Conservation (phyloP, 2,329 filamentous ascomycete species). For the Periconia sp. region DNA sequence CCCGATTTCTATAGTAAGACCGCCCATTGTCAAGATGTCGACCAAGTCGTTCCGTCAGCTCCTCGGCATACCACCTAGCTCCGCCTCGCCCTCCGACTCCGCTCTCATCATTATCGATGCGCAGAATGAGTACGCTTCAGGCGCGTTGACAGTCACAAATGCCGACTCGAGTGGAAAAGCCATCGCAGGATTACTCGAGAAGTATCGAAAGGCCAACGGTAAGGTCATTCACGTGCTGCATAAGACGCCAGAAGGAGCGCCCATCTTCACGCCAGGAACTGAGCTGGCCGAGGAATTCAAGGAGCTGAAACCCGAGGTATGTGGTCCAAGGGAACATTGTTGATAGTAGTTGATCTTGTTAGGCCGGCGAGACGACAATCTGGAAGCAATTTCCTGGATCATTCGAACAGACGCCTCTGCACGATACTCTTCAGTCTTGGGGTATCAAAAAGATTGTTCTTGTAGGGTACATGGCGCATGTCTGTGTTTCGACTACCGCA, state of each 20-base stretch:
- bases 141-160: conserved; percentile 63
- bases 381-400: conserved; percentile 64
- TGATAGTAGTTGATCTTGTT: conserved; percentile 6
- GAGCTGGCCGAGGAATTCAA: conserved; percentile 65
- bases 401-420: conserved; percentile 66
- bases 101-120: conserved; percentile 72
- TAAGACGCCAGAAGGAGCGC: conserved; percentile 64
- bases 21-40: conserved; percentile 9
- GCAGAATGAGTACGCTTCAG: conserved; percentile 71
- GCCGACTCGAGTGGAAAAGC: conserved; percentile 60
- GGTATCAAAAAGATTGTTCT: conserved; percentile 67
- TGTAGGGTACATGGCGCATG: conserved; percentile 69
- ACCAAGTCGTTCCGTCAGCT: conserved; percentile 56
- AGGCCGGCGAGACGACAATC: conserved; percentile 61
- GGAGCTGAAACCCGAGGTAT: conserved; percentile 58
- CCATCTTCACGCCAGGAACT: conserved; percentile 70
- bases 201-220: conserved; percentile 62
- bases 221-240: conserved; percentile 69
- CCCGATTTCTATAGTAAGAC: background rate
- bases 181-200: conserved; percentile 63
- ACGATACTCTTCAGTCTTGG: conserved; percentile 59
- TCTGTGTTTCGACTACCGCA: conserved; percentile 68
- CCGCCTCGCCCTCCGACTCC: conserved; percentile 63
- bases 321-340: background rate
- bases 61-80: conserved; percentile 61